Percentiles rank a stretch among this genome's conserved stretches.
Evolutionary conservation across 2,329 filamentous ascomycete genomes (phyloP).

Genomic region (Pseudocercospora musae): DNA sequence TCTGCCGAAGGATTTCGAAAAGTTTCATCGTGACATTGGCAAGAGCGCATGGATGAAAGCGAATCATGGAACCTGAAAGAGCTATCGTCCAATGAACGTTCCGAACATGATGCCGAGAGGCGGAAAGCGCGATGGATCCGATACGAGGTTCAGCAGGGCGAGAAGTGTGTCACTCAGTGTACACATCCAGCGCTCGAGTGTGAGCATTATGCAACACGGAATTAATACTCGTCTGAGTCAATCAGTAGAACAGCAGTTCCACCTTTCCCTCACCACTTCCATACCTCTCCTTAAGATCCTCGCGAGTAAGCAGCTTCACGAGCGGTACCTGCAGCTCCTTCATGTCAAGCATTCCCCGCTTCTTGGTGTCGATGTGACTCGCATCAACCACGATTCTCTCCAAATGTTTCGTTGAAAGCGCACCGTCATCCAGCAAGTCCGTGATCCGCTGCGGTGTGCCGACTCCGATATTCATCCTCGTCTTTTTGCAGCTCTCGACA

Average conservation of each 20-base stretch:
- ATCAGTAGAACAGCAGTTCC: constrained; percentile 62
- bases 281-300: constrained; percentile 70
- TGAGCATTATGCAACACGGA: not conserved
- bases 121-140: not conserved
- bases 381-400: constrained; percentile 84
- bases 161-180: not conserved
- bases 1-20: not conserved
- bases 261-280: constrained; percentile 50
- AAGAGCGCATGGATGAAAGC: not conserved
- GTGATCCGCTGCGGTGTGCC: constrained; percentile 81
- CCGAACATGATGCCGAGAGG: not conserved
- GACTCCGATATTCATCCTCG: constrained; percentile 76
- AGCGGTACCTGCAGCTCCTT: constrained; percentile 84
- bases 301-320: constrained; percentile 66
- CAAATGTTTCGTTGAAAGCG: constrained; percentile 67
- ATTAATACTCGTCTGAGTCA: not conserved
- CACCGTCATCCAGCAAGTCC: constrained; percentile 77
- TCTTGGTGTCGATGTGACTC: constrained; percentile 92
- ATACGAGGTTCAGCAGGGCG: not conserved
- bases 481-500: constrained; percentile 67
- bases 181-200: not conserved
- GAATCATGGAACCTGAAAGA: not conserved
- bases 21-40: not conserved
- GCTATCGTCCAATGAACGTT: not conserved
- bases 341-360: constrained; percentile 91